These are phyloP conservation scores for Cladosporium sp. DNA, from an alignment of 2,329 filamentous ascomycete species.

Conservation along the genomic window DNA sequence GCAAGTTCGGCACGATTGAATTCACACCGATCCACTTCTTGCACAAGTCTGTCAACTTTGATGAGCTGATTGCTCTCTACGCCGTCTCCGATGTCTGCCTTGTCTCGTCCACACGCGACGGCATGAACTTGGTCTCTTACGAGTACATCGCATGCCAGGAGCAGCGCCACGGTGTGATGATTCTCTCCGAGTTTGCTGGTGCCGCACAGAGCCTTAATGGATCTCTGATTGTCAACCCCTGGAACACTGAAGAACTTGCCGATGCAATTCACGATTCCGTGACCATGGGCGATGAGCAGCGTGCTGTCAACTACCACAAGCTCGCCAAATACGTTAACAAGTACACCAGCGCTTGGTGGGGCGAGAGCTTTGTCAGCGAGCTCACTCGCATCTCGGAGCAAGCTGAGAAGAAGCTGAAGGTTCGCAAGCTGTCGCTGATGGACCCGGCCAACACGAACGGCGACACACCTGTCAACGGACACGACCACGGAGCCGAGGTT, in stretches of 20 bases:
- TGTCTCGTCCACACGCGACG: slow-evolving; percentile 91
- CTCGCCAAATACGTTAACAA: slow-evolving; percentile 94
- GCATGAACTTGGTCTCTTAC: slow-evolving; percentile 98
- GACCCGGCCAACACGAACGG: slow-evolving; percentile 14
- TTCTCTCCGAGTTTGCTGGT: slow-evolving; percentile 93
- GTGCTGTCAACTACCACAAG: slow-evolving; percentile 82
- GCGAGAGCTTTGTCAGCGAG: slow-evolving; percentile 84
- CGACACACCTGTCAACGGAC: slow-evolving; percentile 7
- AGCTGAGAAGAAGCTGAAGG: slow-evolving; percentile 47
- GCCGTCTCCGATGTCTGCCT: slow-evolving; percentile 88
- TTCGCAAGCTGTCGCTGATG: slow-evolving; percentile 25
- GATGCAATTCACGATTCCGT: slow-evolving; percentile 94
- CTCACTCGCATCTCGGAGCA: slow-evolving; percentile 58
- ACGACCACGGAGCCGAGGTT: slow-evolving; percentile 7
- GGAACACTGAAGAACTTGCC: slow-evolving; percentile 95
- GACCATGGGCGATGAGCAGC: slow-evolving; percentile 87
- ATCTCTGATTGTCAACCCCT: slow-evolving; percentile 91
- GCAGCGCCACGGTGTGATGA: slow-evolving; percentile 86
- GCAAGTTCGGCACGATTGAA: slow-evolving; percentile 92
- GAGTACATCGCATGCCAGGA: slow-evolving; percentile 96
- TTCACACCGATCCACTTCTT: slow-evolving; percentile 99
- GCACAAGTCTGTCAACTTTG: slow-evolving; percentile 91
- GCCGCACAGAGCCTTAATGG: slow-evolving; percentile 93
- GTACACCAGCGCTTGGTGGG: slow-evolving; percentile 96
- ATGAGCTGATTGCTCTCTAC: slow-evolving; percentile 91